Percentiles rank a stretch among this genome's conserved stretches.
Conservation (phyloP, 495 filamentous ascomycete genomes). For the Xanthoparmelia taractica region DNA sequence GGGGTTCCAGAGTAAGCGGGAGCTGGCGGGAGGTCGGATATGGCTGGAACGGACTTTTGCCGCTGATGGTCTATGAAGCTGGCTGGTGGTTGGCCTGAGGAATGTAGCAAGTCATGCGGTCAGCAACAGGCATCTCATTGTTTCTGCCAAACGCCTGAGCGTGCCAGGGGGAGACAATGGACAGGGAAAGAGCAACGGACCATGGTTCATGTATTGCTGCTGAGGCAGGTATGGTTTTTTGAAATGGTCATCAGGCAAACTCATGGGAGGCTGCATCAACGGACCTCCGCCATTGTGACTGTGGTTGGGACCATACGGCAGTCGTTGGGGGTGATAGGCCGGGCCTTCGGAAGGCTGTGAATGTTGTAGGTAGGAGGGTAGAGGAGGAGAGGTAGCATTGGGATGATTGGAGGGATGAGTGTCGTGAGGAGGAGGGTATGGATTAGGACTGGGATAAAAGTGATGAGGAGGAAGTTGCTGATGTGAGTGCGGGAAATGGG, state of each 20-base stretch:
- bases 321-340: constrained; percentile 2
- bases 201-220: constrained; percentile 17
- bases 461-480: constrained; percentile 17
- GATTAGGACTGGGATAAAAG: constrained; percentile 20
- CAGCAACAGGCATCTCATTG: not conserved
- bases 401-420: constrained; percentile 17
- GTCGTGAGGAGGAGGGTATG: constrained; percentile 15
- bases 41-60: constrained; percentile 15
- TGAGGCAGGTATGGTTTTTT: constrained; percentile 15
- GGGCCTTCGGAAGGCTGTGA: constrained; percentile 36
- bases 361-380: constrained; percentile 24
- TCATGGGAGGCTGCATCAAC: constrained; percentile 20
- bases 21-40: constrained; percentile 16
- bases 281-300: constrained; percentile 16
- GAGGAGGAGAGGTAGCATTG: constrained; percentile 26
- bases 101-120: constrained; percentile 9
- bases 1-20: constrained; percentile 7
- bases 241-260: constrained; percentile 20
- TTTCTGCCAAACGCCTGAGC: not conserved
- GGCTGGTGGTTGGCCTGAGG: constrained; percentile 19
- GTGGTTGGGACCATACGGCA: constrained; percentile 20
- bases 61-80: constrained; percentile 18
- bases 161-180: too few relatives aligned
- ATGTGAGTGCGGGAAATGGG: constrained; percentile 11
- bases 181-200: constrained; percentile 5